A percentile compares a stretch with the other conserved stretches of the same genome.
Evolutionary conservation across 2,329 filamentous ascomycete species (phyloP).

Genomic region (Albifimbria verrucaria): DNA sequence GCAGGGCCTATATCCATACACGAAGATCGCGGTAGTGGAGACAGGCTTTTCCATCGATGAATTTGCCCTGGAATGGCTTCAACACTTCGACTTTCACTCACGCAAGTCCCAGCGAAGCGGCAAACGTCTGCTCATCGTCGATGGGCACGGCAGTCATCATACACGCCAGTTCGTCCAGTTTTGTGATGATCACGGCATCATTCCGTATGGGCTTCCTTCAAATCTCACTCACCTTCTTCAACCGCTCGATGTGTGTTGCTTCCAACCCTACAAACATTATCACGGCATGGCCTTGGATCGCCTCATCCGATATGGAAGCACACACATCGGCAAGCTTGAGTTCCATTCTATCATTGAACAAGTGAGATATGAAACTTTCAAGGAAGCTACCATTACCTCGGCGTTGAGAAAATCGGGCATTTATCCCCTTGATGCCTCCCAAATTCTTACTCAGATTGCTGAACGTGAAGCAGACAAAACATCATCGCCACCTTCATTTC

Average conservation of each 20-base stretch:
- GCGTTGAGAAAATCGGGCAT: neutral
- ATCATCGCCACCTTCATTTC: neutral
- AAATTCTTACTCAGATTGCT: neutral
- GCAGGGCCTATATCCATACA: neutral
- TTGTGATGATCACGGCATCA: neutral
- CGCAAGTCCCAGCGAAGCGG: neutral
- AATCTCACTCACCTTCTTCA: constrained; percentile 3
- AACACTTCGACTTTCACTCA: neutral
- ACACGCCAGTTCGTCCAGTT: constrained; percentile 2
- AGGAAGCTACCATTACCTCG: neutral
- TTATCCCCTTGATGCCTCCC: neutral
- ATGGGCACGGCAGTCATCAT: constrained; percentile 1
- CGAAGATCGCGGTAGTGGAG: neutral
- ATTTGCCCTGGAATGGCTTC: neutral
- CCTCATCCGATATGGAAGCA: neutral
- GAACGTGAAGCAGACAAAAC: neutral
- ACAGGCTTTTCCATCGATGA: neutral
- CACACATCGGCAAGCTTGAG: neutral
- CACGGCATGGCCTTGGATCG: neutral
- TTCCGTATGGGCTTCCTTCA: constrained; percentile 1
- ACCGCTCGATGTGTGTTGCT: constrained; percentile 1
- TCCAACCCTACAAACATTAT: neutral
- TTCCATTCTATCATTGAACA: neutral
- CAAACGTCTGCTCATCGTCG: constrained; percentile 3
- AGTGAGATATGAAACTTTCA: neutral